Evolutionary conservation across 805 yeast species (phyloP).

Genomic region (Metschnikowia matae): DNA sequence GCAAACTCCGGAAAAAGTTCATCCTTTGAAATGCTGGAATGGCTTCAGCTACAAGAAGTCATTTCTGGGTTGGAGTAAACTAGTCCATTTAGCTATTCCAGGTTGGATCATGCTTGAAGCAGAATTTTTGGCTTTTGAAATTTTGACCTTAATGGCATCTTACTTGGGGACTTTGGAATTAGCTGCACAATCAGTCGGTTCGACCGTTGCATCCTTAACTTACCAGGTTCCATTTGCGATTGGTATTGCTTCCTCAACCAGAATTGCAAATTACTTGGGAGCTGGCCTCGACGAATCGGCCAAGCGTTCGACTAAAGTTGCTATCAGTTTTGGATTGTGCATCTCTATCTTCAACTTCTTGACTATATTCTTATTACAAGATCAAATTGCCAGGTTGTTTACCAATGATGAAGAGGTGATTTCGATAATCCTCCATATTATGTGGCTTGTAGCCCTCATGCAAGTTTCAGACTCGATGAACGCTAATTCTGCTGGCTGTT

Average conservation of each 20-base stretch:
- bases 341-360: conserved; percentile 32
- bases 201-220: conserved; percentile 40
- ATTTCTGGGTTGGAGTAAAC: conserved; percentile 44
- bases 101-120: conserved; percentile 58
- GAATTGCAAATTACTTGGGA: conserved; percentile 56
- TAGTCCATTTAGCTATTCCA: conserved; percentile 46
- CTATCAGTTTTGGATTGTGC: conserved; percentile 34
- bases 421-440: conserved; percentile 43
- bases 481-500: conserved; percentile 70
- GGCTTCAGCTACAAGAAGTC: conserved; percentile 40
- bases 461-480: conserved; percentile 67
- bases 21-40: conserved; percentile 48
- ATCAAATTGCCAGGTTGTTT: conserved; percentile 42
- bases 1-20: conserved; percentile 44
- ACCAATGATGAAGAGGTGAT: conserved; percentile 60
- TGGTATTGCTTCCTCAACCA: conserved; percentile 54
- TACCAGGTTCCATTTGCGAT: conserved; percentile 58
- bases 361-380: conserved; percentile 29
- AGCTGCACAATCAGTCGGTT: conserved; percentile 50
- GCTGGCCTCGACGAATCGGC: conserved; percentile 39
- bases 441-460: conserved; percentile 64
- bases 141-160: conserved; percentile 51
- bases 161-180: conserved; percentile 50
- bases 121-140: conserved; percentile 56
- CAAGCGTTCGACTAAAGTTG: conserved; percentile 32